Base-by-base conservation (phyloP, 1,139 yeast species). In the Magnusiomyces paraingens region DNA sequence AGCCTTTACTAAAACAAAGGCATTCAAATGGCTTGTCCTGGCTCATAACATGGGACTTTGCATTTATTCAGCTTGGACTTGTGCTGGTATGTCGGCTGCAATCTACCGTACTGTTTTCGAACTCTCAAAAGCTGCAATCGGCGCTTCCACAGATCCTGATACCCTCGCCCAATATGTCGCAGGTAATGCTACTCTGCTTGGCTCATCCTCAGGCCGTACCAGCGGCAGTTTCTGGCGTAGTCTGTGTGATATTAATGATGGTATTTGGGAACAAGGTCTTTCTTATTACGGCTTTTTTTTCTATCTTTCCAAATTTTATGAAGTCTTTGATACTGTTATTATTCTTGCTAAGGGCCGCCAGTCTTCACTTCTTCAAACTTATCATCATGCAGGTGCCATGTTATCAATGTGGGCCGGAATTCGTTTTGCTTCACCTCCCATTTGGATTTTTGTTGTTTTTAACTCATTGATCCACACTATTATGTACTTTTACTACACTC, bases 321-420 rank as follows among this genome's bases (percentile, higher is more conserved):
- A 85, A 68, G 85, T 84, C 45, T 64, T 84, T 41, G 93, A 84
- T 68, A 84, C 91, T 5, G 68, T 79, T 47, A 80, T 84, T 61
- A 84, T 84, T 58, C 74, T 84, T 55, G 74, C 83, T 57, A 84
- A 84, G 70, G 91, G 91, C 49, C 76, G 79, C 66, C 86, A 84
- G 43, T 80, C 87, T 14, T 80, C 86, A 3, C 71, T 84, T 59
- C 74, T 84, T 62, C 91, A 84, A 70, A 81, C 87, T 58, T 84
- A 84, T 69, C 91, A 84, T 66, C 93, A 85, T 66, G 81, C 91
- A 1, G 93, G 91, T 42, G 93, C 93, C 50, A 84, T 84, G 84
- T 73, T 84, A 72, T 83, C 88, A 61, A 84, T 84, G 91, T 84
- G 90, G 90, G 81, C 86, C 2, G 93, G 91, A 2, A 79, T 83